Evolutionary conservation across 2,329 filamentous ascomycete genomes (phyloP).

Genomic region (Beauveria medogensis): DNA sequence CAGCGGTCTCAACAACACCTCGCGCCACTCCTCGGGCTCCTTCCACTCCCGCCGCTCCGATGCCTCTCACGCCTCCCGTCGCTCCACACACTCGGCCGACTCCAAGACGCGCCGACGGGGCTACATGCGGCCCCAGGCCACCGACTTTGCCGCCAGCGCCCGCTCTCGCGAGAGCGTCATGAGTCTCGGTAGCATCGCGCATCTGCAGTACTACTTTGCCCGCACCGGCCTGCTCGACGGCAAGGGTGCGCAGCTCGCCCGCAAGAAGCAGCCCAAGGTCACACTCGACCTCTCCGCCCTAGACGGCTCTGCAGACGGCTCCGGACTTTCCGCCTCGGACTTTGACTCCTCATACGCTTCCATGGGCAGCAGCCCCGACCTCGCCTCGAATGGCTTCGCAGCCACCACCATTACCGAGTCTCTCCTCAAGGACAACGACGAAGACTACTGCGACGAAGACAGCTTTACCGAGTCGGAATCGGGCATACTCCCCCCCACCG

Average conservation of each 20-base stretch:
- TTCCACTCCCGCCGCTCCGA: conserved; percentile 39
- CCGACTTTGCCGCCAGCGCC: conserved; percentile 84
- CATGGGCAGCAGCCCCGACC: conserved; percentile 51
- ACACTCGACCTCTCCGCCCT: conserved; percentile 51
- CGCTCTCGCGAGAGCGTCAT: conserved; percentile 88
- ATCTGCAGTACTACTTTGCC: conserved; percentile 97
- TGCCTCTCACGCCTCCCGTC: conserved; percentile 29
- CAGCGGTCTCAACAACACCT: conserved; percentile 42
- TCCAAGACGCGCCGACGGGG: conserved; percentile 55
- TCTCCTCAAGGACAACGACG: conserved; percentile 34
- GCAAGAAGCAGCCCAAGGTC: conserved; percentile 56
- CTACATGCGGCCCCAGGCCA: conserved; percentile 81
- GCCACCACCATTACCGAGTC: conserved; percentile 35
- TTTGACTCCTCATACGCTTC: conserved; percentile 53
- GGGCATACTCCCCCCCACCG: conserved; percentile 88
- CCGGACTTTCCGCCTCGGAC: conserved; percentile 38
- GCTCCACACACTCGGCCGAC: conserved; percentile 38
- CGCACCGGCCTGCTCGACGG: conserved; percentile 88
- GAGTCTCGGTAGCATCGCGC: conserved; percentile 91
- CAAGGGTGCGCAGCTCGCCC: conserved; percentile 78
- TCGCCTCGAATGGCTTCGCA: conserved; percentile 32
- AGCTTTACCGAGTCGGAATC: conserved; percentile 56
- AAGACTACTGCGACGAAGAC: conserved; percentile 45
- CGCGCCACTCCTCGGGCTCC: conserved; percentile 57
- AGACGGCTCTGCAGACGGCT: conserved; percentile 25